Evolutionary conservation across 2,329 filamentous ascomycete species (phyloP).

Genomic region (Colletotrichum sp.): DNA sequence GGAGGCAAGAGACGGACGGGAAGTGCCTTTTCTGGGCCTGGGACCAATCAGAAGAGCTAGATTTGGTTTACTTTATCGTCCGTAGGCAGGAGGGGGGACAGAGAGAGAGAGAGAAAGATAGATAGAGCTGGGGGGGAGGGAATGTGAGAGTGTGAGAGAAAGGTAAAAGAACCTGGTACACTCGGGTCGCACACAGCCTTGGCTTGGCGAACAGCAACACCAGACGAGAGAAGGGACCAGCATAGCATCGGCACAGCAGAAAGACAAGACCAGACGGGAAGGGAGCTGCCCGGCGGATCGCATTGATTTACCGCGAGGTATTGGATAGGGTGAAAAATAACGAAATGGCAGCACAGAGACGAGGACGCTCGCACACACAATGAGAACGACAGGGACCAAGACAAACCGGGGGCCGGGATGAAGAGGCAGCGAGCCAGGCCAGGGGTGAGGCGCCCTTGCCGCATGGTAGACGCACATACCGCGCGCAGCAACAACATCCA

Average conservation of each 20-base stretch:
- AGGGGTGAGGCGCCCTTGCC: constrained; percentile 13
- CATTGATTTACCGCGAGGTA: background rate
- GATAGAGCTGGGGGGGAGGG: background rate
- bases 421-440: background rate
- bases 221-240: background rate
- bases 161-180: background rate
- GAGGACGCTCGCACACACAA: background rate
- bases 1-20: background rate
- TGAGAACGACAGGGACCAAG: background rate
- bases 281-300: background rate
- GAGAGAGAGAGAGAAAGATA: background rate
- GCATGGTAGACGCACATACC: constrained; percentile 13
- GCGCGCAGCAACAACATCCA: background rate
- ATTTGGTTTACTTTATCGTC: background rate
- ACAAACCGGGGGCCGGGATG: background rate
- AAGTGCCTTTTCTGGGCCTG: background rate
- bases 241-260: background rate
- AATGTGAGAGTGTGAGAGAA: background rate
- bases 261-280: background rate
- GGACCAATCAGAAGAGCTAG: background rate
- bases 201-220: background rate
- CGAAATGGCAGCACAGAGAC: background rate
- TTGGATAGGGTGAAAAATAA: background rate
- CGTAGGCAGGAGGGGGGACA: background rate
- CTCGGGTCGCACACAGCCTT: background rate